Percentiles rank a stretch among this genome's conserved stretches.
Evolutionary conservation across 2,329 filamentous ascomycete species (phyloP).

Genomic region (Aureobasidium melanogenum): DNA sequence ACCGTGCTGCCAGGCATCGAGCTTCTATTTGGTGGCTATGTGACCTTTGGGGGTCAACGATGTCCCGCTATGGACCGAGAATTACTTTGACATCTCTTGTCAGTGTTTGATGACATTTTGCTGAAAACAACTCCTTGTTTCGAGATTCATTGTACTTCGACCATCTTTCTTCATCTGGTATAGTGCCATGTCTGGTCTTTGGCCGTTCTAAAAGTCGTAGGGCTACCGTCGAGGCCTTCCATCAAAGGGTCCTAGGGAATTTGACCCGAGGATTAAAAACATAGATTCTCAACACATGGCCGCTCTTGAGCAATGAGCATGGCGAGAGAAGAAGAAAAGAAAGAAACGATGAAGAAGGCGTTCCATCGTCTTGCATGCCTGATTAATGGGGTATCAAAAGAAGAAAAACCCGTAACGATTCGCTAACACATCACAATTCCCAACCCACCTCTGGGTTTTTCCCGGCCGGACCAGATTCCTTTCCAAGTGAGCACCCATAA

Average conservation of each 20-base stretch:
- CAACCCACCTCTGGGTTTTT: background rate
- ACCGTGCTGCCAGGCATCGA: background rate
- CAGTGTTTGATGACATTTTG: background rate
- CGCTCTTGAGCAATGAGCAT: background rate
- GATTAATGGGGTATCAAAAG: conserved; percentile 5
- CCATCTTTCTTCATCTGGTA: background rate
- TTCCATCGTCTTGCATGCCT: background rate
- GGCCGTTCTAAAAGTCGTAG: background rate
- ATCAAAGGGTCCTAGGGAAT: background rate
- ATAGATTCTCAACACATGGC: too few relatives aligned
- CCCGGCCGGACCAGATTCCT: background rate
- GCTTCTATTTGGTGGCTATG: background rate
- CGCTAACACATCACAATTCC: background rate
- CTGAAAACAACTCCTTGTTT: background rate
- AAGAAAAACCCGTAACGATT: background rate
- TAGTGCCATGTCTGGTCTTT: background rate
- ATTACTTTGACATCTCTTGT: background rate
- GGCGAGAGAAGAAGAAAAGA: background rate
- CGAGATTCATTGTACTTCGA: background rate
- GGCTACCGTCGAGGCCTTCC: background rate
- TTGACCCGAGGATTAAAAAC: background rate
- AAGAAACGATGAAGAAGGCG: background rate
- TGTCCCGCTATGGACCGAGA: background rate
- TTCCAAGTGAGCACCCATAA: background rate
- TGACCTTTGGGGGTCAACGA: background rate